These are phyloP conservation scores for Scheffersomyces insectosa DNA, from an alignment of 1,139 yeast genomes.

Conservation along the genomic window DNA sequence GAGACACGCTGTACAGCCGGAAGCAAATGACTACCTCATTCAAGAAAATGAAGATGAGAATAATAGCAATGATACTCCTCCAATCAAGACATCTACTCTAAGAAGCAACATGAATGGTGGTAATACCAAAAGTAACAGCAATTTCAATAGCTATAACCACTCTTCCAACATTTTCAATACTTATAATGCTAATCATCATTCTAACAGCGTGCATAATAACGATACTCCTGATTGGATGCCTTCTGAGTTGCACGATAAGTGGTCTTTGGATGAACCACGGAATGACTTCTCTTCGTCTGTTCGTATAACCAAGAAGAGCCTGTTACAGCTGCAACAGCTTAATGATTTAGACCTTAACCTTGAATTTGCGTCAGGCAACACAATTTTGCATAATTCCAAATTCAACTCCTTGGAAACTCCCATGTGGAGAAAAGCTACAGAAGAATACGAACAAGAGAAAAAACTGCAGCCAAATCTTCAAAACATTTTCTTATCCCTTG, in stretches of 20 bases:
- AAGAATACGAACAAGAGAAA: slow-evolving; percentile 28
- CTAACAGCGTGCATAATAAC: too few species aligned
- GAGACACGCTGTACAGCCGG: not conserved
- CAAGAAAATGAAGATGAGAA: slow-evolving; percentile 2
- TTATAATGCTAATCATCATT: too few species aligned
- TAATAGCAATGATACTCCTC: slow-evolving; percentile 8
- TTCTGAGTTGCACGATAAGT: slow-evolving; percentile 35
- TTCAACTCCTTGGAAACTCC: slow-evolving; percentile 27
- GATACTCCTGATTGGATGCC: slow-evolving; percentile 51
- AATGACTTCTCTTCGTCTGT: slow-evolving; percentile 32
- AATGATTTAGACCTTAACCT: slow-evolving; percentile 19
- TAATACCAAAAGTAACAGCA: too few species aligned
- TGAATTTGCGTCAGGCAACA: slow-evolving; percentile 27
- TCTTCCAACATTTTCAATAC: slow-evolving; percentile 15
- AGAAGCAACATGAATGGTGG: slow-evolving; percentile 1
- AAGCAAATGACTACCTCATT: not conserved
- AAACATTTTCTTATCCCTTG: slow-evolving; percentile 29
- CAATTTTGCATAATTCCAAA: slow-evolving; percentile 40
- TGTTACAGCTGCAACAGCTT: slow-evolving; percentile 1
- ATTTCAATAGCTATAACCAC: not conserved
- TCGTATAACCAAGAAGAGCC: slow-evolving; percentile 23
- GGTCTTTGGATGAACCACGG: slow-evolving; percentile 20
- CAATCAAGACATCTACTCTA: slow-evolving; percentile 20
- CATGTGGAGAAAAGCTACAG: slow-evolving; percentile 37
- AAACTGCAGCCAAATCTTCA: slow-evolving; percentile 33